These are phyloP conservation scores for Phytophthora hibernalis DNA, from an alignment of 352 stramenopile genomes.

Conservation along the genomic window DNA sequence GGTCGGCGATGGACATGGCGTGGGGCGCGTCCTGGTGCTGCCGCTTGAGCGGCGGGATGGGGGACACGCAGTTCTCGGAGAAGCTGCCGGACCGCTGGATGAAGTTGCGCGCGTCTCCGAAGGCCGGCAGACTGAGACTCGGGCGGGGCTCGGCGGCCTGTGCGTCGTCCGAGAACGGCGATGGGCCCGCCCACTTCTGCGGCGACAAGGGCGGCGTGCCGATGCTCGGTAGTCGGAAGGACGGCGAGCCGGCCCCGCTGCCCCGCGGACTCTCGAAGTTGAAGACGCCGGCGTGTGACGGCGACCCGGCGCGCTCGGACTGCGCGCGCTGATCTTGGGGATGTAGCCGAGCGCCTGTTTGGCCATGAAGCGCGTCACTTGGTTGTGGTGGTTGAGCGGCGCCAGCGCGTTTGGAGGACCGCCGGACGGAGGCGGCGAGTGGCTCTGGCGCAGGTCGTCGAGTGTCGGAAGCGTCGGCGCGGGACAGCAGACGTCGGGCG, in stretches of 20 bases:
- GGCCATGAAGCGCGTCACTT: constrained; percentile 66
- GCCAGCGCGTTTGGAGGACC: constrained; percentile 22
- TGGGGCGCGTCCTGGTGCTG: constrained; percentile 36
- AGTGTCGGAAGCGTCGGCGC: constrained; percentile 10
- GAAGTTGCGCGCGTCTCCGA: constrained; percentile 31
- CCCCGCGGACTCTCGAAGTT: constrained; percentile 36
- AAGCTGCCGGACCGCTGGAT: constrained; percentile 42
- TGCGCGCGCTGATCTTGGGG: constrained; percentile 49
- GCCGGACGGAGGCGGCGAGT: constrained; percentile 1
- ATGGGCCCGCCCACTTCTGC: constrained; percentile 43
- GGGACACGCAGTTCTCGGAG: constrained; percentile 42
- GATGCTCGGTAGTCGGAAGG: constrained; percentile 60
- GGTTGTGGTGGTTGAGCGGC: constrained; percentile 57
- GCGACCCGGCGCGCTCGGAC: constrained; percentile 29
- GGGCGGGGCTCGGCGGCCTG: constrained; percentile 15
- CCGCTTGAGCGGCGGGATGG: constrained; percentile 48
- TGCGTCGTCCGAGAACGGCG: constrained; percentile 29
- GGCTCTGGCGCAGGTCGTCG: constrained; percentile 11
- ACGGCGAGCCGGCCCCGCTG: constrained; percentile 32
- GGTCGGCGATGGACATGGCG: constrained; percentile 52
- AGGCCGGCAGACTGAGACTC: constrained; percentile 34
- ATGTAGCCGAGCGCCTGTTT: constrained; percentile 72
- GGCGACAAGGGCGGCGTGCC: constrained; percentile 55
- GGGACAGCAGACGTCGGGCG: constrained; percentile 17
- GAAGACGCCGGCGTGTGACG: constrained; percentile 27